These are phyloP conservation scores for Ganoderma sp. DNA, from an alignment of 1,284 basidiomycete species.

Conservation along the genomic window DNA sequence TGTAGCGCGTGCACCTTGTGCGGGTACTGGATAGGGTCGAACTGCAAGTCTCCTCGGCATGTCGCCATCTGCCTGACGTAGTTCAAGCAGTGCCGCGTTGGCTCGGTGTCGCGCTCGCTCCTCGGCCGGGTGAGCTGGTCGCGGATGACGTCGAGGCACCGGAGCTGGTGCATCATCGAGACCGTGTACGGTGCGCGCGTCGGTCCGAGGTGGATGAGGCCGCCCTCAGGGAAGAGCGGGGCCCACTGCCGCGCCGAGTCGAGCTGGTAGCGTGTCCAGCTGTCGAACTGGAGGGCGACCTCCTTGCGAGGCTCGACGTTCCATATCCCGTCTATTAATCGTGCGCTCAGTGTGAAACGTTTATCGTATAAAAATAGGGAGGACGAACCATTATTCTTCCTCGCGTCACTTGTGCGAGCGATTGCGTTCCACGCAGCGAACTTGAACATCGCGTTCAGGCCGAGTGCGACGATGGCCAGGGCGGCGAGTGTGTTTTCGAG, in stretches of 20 bases:
- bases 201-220: constrained; percentile 26
- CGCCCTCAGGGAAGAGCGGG: constrained; percentile 27
- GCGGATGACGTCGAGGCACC: constrained; percentile 33
- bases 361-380: too few species aligned
- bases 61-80: constrained; percentile 31
- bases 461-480: not conserved
- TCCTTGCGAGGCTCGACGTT: constrained; percentile 17
- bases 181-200: constrained; percentile 28
- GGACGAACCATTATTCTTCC: not conserved
- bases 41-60: constrained; percentile 27
- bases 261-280: constrained; percentile 29
- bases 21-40: constrained; percentile 25
- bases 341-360: too few species aligned
- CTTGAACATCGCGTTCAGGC: not conserved
- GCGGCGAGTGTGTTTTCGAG: not conserved
- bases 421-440: not conserved
- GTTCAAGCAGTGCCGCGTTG: constrained; percentile 33
- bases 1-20: constrained; percentile 17
- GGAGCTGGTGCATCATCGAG: constrained; percentile 34
- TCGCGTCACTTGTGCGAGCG: not conserved
- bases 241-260: constrained; percentile 23
- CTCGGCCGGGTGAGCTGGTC: constrained; percentile 21
- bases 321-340: not conserved
- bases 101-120: constrained; percentile 17
- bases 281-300: constrained; percentile 22